Evolutionary conservation across 1,284 basidiomycete genomes (phyloP).

Genomic region (Athelia psychrophila): DNA sequence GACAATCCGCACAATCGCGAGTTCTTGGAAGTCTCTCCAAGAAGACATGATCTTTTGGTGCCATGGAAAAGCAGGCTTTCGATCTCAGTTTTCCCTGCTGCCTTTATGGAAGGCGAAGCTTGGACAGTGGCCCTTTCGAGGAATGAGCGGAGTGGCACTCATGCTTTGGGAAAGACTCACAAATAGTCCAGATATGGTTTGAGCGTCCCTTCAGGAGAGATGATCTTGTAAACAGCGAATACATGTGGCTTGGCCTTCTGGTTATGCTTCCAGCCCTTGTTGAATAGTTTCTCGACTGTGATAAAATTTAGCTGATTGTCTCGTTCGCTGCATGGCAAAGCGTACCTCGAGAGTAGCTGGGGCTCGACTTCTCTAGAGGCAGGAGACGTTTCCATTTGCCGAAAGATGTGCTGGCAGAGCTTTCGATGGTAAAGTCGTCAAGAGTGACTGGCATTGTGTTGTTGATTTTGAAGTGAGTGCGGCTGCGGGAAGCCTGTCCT

Average conservation of each 20-base stretch:
- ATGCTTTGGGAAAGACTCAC: conserved; percentile 26
- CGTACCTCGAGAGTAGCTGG: conserved; percentile 16
- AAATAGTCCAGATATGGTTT: conserved; percentile 47
- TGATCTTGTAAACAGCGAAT: conserved; percentile 49
- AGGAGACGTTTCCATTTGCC: conserved; percentile 36
- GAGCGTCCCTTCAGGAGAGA: conserved; percentile 41
- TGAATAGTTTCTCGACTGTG: conserved; percentile 49
- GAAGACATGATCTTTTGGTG: conserved; percentile 47
- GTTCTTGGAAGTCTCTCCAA: conserved; percentile 46
- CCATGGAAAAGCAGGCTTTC: conserved; percentile 62
- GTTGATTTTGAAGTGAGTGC: background rate
- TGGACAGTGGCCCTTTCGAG: conserved; percentile 17
- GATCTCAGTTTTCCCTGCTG: conserved; percentile 30
- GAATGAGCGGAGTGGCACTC: background rate
- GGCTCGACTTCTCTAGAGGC: conserved; percentile 25
- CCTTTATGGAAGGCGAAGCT: conserved; percentile 5
- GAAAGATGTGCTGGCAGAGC: background rate
- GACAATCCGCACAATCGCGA: conserved; percentile 43
- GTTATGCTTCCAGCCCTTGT: conserved; percentile 54
- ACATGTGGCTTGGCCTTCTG: conserved; percentile 49
- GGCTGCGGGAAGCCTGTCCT: background rate
- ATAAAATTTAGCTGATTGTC: background rate
- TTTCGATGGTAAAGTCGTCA: conserved; percentile 41
- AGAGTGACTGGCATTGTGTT: conserved; percentile 6
- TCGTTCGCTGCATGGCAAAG: background rate